Base-by-base conservation (phyloP, 179 eudicot species). In the Beta macrorhiza region DNA sequence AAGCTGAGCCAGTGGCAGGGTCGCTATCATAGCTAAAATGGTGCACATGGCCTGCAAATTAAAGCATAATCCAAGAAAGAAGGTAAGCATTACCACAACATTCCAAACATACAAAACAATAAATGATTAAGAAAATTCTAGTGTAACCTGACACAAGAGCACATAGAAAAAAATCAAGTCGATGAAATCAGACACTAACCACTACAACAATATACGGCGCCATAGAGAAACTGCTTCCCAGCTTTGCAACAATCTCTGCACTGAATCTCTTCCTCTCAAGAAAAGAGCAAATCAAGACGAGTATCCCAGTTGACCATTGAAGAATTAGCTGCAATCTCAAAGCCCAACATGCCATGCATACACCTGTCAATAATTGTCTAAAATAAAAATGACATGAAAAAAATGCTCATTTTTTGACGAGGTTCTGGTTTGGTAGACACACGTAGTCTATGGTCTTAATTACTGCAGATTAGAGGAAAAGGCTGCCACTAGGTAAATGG, bases 291-390 rank as follows among this genome's bases (percentile, higher is more conserved):
- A 97, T 79, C 85, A 97, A 83, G 71, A 97, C 97, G 72, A 93
- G 88, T 67, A 97, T 94, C 72, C 99, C 99, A 83, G 97, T 94
- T 64, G 95, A 92, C 94, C 99, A 95, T 80, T 97, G 98, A 90
- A 97, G 92, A 86, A 97, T 86, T 85, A 97, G 97, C 98, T 97
- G 93, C 93, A 89, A 88, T 79, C 85, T 85, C 90, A 85, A 80
- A 85, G 82, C 84, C 85, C 89, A 87, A 81, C 17, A 75, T 67
- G 72, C 68, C 57, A 58, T 49, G n/a, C 77, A 78, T 15, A 67
- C 53, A 80, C 67, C 71, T 75, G 81, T 80, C 79, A 80, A 70
- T 81, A 72, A 45, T 64, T 77, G 56, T 76, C 76, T 49, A 80
- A 69, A 79, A 32, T 83, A 42, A 79, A 67, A 58, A 64, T 52